Base-by-base conservation (phyloP, 2,329 filamentous ascomycete species). In the Colletotrichum horii region DNA sequence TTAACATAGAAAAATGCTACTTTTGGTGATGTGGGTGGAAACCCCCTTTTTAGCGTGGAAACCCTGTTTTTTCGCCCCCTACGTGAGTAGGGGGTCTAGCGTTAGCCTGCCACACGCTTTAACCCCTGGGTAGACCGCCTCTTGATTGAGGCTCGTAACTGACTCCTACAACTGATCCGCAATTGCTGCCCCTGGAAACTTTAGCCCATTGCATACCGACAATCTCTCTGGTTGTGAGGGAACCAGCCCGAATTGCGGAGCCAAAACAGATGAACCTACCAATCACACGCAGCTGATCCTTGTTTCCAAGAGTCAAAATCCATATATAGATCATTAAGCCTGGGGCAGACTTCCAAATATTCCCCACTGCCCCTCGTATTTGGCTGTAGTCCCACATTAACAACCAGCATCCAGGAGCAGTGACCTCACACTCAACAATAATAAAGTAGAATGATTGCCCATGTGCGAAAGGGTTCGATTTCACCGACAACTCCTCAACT, bases 361-460 rank as follows among this genome's bases (percentile, higher is more conserved):
- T 64, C 61, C 19, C 62, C 62, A 52, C 38, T 24, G n/a, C 14
- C 22, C 24, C 62, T 66, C 62, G 62, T 66, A 66, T 66, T 48
- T 52, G 16, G 14, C 43, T 26, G 22, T 4, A 26, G 62, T 52
- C 11, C 62, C 26, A 66, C 62, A 66, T 12, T 48, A 19, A 19
- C 62, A 66, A 52, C 38, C 9, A 30, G 62, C 62, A 28, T 66
- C 19, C 2, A 0, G 1, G 28, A 22, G 28, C 26, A 43, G 62
- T 66, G 36, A 66, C 36, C 36, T 66, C 38, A 66, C 11, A 7
- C 24, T 22, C 24, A 11, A 30, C 36, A 26, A 38, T 19, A 26
- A 24, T 64, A 36, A 66, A 52, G 52, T 6, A 24, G 62, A 19
- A 11, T 15, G 36, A 22, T 4, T 16, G 19, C 28, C 58, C 58